Base-by-base conservation (phyloP, 352 stramenopile species). In the Globisporangium ultimum region DNA sequence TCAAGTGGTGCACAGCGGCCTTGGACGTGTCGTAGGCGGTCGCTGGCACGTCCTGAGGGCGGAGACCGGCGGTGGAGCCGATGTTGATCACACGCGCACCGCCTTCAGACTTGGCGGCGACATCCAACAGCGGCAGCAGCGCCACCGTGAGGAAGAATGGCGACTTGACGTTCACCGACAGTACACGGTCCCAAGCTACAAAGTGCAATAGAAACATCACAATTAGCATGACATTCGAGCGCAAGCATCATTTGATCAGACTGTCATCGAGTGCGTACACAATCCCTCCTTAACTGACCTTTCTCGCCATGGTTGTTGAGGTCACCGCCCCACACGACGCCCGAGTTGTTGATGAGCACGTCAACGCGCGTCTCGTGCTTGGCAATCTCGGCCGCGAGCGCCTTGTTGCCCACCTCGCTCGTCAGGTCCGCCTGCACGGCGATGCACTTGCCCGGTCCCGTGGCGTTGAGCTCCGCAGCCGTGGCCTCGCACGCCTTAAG, bases 311-410 rank as follows among this genome's bases (percentile, higher is more conserved):
- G 71, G 48, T 72, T 54, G 42, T 79, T 28, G 3, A 83, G 68
- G 32, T 72, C 69, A 6, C 67, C 74, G 21, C 78, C 80, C 79
- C 78, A 93, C 3, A 50, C 54, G 7, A 79, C 66, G 13, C 77
- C 80, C 83, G 91, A 96, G 79, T 98, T 98, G 74, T 99, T 98
- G 57, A 98, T 81, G 8, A 98, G 77, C 43, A 98, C 88, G 59
- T 98, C 80, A 21, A 98, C 68, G 48, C 76, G 72, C 46, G 73
- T 82, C 66, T 95, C 74, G 18, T 58, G 61, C 58, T 87, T 64
- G 66, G 89, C 86, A 28, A 98, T 66, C 58, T 97, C 73, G 10
- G 80, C 53, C 0, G 87, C 89, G 9, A 60, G 18, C 21, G 34
- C 18, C 43, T 53, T 53, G 43, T n/a, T n/a, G n/a, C n/a, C n/a